phyloP scores from a whole-genome alignment of 2,329 filamentous ascomycete species.

The Beauveria caledonica region DNA sequence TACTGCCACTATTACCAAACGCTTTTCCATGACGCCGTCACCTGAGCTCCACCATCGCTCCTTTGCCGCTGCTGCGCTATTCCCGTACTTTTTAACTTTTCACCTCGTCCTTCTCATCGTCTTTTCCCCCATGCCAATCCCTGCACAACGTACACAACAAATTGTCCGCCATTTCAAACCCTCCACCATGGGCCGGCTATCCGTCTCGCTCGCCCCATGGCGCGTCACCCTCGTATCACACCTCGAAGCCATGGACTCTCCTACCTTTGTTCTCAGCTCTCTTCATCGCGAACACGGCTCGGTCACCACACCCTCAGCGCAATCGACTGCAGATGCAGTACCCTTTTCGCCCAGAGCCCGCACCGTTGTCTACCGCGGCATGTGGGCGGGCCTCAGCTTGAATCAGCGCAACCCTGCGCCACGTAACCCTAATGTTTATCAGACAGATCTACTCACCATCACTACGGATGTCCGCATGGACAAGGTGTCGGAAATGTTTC shows the following conservation, averaged over 20 bases:
- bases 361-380: slow-evolving; percentile 77
- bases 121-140: slow-evolving; percentile 6
- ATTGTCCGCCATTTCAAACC: slow-evolving; percentile 21
- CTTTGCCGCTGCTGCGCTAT: neutral
- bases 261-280: slow-evolving; percentile 44
- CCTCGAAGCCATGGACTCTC: slow-evolving; percentile 36
- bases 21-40: slow-evolving; percentile 2
- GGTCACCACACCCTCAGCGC: neutral
- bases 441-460: slow-evolving; percentile 71
- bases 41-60: neutral
- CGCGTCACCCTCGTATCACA: slow-evolving; percentile 44
- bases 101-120: neutral
- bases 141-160: slow-evolving; percentile 20
- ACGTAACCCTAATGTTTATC: slow-evolving; percentile 59
- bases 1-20: neutral
- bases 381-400: slow-evolving; percentile 66
- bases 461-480: slow-evolving; percentile 86
- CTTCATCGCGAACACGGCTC: slow-evolving; percentile 28
- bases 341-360: slow-evolving; percentile 52
- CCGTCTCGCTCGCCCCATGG: slow-evolving; percentile 40
- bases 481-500: slow-evolving; percentile 67
- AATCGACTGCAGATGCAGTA: slow-evolving; percentile 33
- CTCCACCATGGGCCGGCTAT: slow-evolving; percentile 19
- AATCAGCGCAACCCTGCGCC: slow-evolving; percentile 67
- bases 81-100: neutral